Conservation (phyloP, 176 grass and related monocot species). For the Juncus effusus region DNA sequence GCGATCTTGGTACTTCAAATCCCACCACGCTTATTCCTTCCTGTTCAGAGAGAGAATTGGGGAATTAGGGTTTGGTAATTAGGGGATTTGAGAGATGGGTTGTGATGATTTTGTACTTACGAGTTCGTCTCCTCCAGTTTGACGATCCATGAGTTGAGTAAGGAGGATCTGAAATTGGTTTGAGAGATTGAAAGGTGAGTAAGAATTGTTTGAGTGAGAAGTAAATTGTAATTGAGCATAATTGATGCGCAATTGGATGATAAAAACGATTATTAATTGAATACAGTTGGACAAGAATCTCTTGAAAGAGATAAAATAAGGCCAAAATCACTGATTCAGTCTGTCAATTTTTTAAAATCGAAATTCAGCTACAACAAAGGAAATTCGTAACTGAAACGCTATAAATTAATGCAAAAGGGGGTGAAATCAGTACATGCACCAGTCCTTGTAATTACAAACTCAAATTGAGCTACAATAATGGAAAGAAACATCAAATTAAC, state of each 20-base stretch:
- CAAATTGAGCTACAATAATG: background rate
- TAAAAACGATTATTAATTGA: no score
- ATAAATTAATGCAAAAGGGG: background rate
- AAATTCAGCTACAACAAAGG: background rate
- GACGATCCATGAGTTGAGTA: constrained; percentile 14
- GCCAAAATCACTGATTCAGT: no score
- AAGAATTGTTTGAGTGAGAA: no score
- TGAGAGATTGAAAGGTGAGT: no score
- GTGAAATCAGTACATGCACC: background rate
- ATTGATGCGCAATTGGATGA: no score
- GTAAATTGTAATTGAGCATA: no score
- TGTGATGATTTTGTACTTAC: constrained; percentile 13
- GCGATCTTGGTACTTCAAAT: constrained; percentile 87
- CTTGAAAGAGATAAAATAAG: no score
- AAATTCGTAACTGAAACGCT: background rate
- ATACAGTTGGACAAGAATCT: no score
- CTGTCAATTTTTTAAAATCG: no score
- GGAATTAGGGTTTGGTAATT: constrained; percentile 5
- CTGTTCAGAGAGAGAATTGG: constrained; percentile 30
- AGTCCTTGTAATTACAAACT: background rate
- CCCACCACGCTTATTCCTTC: constrained; percentile 78
- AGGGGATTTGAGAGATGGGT: background rate
- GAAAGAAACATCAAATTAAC: background rate
- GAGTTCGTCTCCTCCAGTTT: constrained; percentile 14
- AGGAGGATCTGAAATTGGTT: no score